Evolutionary conservation across 192 early-diverging fungal genomes (phyloP), one percentile per base, ranked within the genome.

Genomic region (Podila minutissima): DNA sequence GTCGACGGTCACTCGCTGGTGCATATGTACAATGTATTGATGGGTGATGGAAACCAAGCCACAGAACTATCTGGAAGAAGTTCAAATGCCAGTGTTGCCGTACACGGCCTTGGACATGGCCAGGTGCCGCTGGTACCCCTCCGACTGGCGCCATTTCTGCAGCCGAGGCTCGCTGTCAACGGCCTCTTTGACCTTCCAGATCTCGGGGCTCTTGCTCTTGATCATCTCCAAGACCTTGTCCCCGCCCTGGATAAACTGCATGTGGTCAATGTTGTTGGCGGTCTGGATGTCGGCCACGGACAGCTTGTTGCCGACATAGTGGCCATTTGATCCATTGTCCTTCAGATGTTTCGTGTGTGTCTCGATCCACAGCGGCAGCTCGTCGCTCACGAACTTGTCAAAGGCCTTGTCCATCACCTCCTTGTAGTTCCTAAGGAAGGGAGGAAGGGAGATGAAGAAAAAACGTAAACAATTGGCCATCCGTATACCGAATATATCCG

Each of bases 241-340:
- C 17, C 69, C 69, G 6, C 29, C 46, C 32, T 72, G 9, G 58
- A 67, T 32, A 28, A 11, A 48, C 32, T 31, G 8, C 10, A 78
- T 29, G 22, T 67, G 64, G 26, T 78, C 75, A 62, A 78, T 67
- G 19, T 4, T 24, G 35, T 78, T 78, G 8, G 75, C 75, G 3
- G 69, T 71, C 51, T 51, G 37, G 0, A 78, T 4, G 49, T 78
- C 75, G 15, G 75, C 75, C 41, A 78, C 53, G 0, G 75, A 78
- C 4, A 72, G 33, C 65, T 67, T 71, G 49, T 72, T 62, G 26
- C 75, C 75, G 8, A 78, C 51, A 26, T 78, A 78, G 59, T 78
- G 69, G 1, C 75, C 75, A 20, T 78, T 78, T 5, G 69, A 72
- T 46, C 75, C 75, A 33, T 78, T 78, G 38, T 78, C 69, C 33